Percentiles rank a stretch among this genome's conserved stretches.
Evolutionary conservation across 2,329 filamentous ascomycete genomes (phyloP).

Genomic region (Plectosphaerella cucumerina): DNA sequence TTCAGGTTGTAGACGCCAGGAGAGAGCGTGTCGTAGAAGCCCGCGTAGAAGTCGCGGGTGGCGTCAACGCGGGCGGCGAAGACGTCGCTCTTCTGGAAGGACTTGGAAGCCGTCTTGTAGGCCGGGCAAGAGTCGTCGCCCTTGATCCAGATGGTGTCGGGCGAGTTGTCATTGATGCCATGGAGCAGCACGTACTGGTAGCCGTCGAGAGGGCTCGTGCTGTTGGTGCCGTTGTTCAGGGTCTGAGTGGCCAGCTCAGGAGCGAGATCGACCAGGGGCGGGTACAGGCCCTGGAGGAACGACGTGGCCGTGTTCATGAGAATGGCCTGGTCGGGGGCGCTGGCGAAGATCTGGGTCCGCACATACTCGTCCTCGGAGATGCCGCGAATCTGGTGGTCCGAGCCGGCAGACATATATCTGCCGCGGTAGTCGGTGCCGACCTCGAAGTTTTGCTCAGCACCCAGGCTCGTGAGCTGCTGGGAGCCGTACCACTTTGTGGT

Average conservation of each 20-base stretch:
- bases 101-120: conserved; percentile 18
- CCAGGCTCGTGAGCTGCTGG: conserved; percentile 27
- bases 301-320: conserved; percentile 29
- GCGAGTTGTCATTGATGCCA: conserved; percentile 23
- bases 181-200: conserved; percentile 30
- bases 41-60: conserved; percentile 24
- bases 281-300: conserved; percentile 30
- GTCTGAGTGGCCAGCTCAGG: conserved; percentile 20
- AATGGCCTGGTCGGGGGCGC: conserved; percentile 25
- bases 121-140: conserved; percentile 28
- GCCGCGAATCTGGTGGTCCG: conserved; percentile 22
- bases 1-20: conserved; percentile 24
- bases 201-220: conserved; percentile 22
- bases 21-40: conserved; percentile 21
- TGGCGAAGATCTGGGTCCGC: conserved; percentile 25
- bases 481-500: conserved; percentile 28
- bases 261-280: conserved; percentile 21
- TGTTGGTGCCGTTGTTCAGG: conserved; percentile 25
- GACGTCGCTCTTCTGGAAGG: conserved; percentile 21
- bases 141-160: conserved; percentile 31
- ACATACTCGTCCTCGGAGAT: conserved; percentile 27
- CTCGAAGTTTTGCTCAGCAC: conserved; percentile 24
- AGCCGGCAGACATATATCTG: conserved; percentile 19
- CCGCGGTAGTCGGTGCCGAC: conserved; percentile 18
- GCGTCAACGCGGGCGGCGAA: conserved; percentile 19